Evolutionary conservation across 2,329 filamentous ascomycete species (phyloP).

Genomic region (Pseudopithomyces maydicus): DNA sequence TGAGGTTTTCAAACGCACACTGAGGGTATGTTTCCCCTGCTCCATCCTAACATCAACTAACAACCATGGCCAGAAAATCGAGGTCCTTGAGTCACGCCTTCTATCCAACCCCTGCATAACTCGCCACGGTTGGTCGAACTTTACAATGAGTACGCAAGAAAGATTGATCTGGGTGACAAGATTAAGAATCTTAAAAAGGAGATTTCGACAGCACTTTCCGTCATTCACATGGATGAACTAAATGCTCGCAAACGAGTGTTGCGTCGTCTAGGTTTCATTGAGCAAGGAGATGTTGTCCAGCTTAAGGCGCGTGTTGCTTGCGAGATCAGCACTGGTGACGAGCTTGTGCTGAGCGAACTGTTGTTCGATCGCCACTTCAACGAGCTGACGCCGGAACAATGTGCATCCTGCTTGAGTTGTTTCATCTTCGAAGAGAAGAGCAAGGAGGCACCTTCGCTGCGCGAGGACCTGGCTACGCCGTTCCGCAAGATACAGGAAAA

Average conservation of each 20-base stretch:
- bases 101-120: constrained; percentile 90
- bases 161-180: constrained; percentile 74
- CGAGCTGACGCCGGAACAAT: constrained; percentile 84
- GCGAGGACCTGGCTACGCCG: constrained; percentile 84
- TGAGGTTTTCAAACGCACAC: constrained; percentile 88
- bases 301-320: constrained; percentile 97
- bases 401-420: constrained; percentile 83
- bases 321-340: constrained; percentile 96
- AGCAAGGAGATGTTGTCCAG: constrained; percentile 92
- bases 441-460: constrained; percentile 71
- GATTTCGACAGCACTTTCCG: constrained; percentile 81
- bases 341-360: constrained; percentile 88
- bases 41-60: not conserved
- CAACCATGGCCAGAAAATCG: constrained; percentile 73
- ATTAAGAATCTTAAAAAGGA: constrained; percentile 89
- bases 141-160: constrained; percentile 84
- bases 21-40: constrained; percentile 57
- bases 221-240: constrained; percentile 92
- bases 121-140: constrained; percentile 82
- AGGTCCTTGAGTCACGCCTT: constrained; percentile 89
- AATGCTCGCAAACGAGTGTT: constrained; percentile 96
- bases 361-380: constrained; percentile 99
- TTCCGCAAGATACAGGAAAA: constrained; percentile 86
- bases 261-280: constrained; percentile 92
- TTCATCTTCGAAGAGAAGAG: constrained; percentile 99